Conservation (phyloP, 2,329 filamentous ascomycete species). For the Nothopassalora personata region DNA sequence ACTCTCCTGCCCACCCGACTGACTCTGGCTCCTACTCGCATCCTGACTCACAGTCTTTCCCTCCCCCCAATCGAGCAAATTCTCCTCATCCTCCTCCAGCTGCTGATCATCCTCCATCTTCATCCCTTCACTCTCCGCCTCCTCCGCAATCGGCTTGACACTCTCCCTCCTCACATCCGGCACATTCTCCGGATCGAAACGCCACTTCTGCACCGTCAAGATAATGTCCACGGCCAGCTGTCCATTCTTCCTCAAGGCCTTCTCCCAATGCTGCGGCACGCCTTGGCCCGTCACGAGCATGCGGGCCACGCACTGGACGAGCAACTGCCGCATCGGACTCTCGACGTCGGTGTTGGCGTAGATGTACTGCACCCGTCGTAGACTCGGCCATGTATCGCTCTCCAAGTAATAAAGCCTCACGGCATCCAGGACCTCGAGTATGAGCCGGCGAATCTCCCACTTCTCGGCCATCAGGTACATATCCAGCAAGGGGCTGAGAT, state of each 20-base stretch:
- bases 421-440: constrained; percentile 45
- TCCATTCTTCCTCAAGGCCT: constrained; percentile 50
- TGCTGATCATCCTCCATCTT: constrained; percentile 29
- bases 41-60: constrained; percentile 11
- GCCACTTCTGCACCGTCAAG: constrained; percentile 50
- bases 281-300: constrained; percentile 47
- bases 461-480: constrained; percentile 52
- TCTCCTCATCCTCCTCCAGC: constrained; percentile 14
- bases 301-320: constrained; percentile 46
- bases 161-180: constrained; percentile 46
- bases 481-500: constrained; percentile 48
- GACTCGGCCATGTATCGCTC: constrained; percentile 48
- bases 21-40: constrained; percentile 11
- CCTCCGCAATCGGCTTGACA: constrained; percentile 36
- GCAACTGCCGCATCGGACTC: constrained; percentile 30
- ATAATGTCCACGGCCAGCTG: constrained; percentile 53
- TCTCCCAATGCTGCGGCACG: constrained; percentile 51
- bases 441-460: constrained; percentile 46
- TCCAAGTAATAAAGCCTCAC: constrained; percentile 50
- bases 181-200: constrained; percentile 44
- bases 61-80: constrained; percentile 22
- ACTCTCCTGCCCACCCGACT: constrained; percentile 1
- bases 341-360: constrained; percentile 30
- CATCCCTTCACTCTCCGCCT: constrained; percentile 31
- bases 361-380: constrained; percentile 47